Conservation (phyloP, 1,284 basidiomycete species). For the Austroboletus niveus region DNA sequence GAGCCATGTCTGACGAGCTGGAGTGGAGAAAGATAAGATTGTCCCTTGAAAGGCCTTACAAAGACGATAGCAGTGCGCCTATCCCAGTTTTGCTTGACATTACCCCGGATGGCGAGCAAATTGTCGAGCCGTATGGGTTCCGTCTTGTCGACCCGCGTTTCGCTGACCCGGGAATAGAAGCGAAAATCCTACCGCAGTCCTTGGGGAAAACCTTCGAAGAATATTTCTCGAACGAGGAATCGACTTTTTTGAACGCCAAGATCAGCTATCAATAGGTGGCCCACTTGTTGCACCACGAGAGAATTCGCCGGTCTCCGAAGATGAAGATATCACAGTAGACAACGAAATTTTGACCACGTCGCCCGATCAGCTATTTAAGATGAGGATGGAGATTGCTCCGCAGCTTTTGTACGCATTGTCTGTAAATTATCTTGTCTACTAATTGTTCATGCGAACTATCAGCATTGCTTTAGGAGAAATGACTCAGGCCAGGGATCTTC, state of each 20-base stretch:
- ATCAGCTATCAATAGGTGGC: conserved; percentile 30
- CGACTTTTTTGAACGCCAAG: conserved; percentile 68
- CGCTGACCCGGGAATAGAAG: conserved; percentile 37
- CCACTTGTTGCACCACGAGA: conserved; percentile 21
- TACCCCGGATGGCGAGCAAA: conserved; percentile 59
- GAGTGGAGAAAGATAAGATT: conserved; percentile 60
- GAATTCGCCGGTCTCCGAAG: conserved; percentile 25
- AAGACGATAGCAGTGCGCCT: conserved; percentile 62
- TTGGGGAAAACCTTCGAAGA: conserved; percentile 63
- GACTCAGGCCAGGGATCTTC: conserved; percentile 67
- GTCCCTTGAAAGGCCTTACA: conserved; percentile 75
- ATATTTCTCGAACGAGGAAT: conserved; percentile 69
- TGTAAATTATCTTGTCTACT: not conserved
- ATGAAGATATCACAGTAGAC: conserved; percentile 32
- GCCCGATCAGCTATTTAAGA: conserved; percentile 67
- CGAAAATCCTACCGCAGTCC: conserved; percentile 49
- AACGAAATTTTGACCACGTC: conserved; percentile 52
- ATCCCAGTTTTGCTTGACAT: conserved; percentile 70
- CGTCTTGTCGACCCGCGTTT: conserved; percentile 10
- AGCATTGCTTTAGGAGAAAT: conserved; percentile 78
- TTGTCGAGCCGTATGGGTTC: conserved; percentile 63
- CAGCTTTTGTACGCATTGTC: conserved; percentile 59
- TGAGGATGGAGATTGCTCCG: conserved; percentile 67
- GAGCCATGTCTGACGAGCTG: conserved; percentile 35
- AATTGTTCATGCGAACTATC: conserved; percentile 18